phyloP scores from a whole-genome alignment of 257 asterid species.

The Ajuga chamaepitys region DNA sequence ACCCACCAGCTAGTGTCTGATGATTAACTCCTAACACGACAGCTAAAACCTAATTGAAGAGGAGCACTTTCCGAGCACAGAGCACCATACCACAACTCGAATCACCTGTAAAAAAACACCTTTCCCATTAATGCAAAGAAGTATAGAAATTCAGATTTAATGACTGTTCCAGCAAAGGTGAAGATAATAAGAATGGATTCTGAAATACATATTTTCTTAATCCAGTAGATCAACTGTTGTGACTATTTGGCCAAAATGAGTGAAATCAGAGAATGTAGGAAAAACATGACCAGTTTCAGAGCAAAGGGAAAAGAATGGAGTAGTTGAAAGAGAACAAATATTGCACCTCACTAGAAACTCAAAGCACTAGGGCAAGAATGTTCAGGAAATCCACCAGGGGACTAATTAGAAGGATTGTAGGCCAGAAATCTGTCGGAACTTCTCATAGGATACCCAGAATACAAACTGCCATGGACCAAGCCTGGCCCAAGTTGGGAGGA shows the following conservation, averaged over 20 bases:
- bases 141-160: neutral
- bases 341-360: neutral
- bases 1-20: neutral
- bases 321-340: neutral
- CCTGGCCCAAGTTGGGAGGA: constrained; percentile 92
- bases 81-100: neutral
- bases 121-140: neutral
- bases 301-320: neutral
- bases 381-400: neutral
- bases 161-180: neutral
- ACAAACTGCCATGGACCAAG: constrained; percentile 98
- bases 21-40: neutral
- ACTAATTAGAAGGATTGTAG: constrained; percentile 48
- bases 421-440: constrained; percentile 57
- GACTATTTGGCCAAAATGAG: neutral
- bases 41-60: neutral
- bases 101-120: neutral
- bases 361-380: neutral
- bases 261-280: neutral
- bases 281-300: neutral
- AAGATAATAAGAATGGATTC: neutral
- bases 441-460: constrained; percentile 87
- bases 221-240: neutral
- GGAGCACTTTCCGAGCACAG: neutral
- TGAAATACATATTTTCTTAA: neutral